These are phyloP conservation scores for Gossypium rotundifolium DNA, from an alignment of 345 rosid genomes.

Conservation along the genomic window DNA sequence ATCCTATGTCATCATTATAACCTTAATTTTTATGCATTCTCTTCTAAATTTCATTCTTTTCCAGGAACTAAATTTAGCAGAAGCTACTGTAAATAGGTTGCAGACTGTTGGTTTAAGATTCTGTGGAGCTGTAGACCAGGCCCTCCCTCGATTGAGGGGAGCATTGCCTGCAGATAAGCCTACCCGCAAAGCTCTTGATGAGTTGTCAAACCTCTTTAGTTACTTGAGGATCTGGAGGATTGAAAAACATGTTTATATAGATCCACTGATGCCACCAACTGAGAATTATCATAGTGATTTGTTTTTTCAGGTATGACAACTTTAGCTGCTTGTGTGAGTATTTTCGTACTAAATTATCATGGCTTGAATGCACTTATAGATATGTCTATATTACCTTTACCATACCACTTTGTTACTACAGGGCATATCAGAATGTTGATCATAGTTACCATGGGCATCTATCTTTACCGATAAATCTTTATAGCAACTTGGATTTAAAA, in stretches of 20 bases:
- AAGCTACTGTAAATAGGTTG: conserved; percentile 85
- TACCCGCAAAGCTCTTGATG: conserved; percentile 83
- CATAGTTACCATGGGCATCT: neutral
- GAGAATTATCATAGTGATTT: conserved; percentile 76
- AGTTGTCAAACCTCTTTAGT: conserved; percentile 66
- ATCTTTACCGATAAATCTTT: neutral
- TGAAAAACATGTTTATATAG: conserved; percentile 62
- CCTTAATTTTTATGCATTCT: conserved; percentile 2
- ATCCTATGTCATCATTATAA: neutral
- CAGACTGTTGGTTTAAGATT: conserved; percentile 90
- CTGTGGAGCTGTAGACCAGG: conserved; percentile 86
- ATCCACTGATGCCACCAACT: conserved; percentile 86
- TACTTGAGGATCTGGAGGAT: conserved; percentile 82
- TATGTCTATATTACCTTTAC: conserved; percentile 7
- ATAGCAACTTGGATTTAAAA: neutral
- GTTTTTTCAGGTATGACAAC: conserved; percentile 66
- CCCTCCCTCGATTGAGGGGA: conserved; percentile 92
- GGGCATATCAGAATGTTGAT: neutral
- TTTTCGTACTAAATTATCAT: neutral
- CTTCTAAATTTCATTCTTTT: conserved; percentile 23
- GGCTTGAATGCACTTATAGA: neutral
- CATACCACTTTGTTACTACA: neutral
- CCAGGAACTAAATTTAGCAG: conserved; percentile 87
- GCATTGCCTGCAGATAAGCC: conserved; percentile 85
- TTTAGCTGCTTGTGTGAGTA: neutral